These are phyloP conservation scores for Coniosporium apollinis DNA, from an alignment of 495 filamentous ascomycete genomes.

Conservation along the genomic window DNA sequence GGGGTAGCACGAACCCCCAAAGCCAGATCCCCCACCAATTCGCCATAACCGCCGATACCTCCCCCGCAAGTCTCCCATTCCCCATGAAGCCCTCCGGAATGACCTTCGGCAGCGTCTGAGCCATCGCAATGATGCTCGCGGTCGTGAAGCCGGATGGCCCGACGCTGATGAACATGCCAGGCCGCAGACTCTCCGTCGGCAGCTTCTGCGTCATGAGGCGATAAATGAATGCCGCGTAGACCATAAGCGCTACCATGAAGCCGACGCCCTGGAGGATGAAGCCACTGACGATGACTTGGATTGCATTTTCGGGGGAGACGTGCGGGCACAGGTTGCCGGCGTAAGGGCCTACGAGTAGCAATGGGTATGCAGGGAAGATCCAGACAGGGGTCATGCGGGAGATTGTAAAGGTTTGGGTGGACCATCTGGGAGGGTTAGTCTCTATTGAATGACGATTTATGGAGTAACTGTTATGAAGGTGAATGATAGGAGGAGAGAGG, in stretches of 20 bases:
- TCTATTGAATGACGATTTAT: too few relatives aligned
- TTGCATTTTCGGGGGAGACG: slow-evolving; percentile 21
- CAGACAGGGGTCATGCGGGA: slow-evolving; percentile 80
- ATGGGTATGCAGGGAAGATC: slow-evolving; percentile 82
- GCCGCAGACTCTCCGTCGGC: slow-evolving; percentile 55
- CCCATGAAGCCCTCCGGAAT: slow-evolving; percentile 44
- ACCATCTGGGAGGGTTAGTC: slow-evolving; percentile 45
- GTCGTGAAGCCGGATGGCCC: slow-evolving; percentile 69
- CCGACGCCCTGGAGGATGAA: slow-evolving; percentile 67
- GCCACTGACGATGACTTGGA: slow-evolving; percentile 54
- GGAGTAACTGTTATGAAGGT: too few relatives aligned
- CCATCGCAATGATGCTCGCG: slow-evolving; percentile 48
- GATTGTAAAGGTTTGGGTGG: slow-evolving; percentile 61
- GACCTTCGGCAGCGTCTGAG: slow-evolving; percentile 23
- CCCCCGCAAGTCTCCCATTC: slow-evolving; percentile 35
- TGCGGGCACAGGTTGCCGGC: slow-evolving; percentile 46
- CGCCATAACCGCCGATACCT: slow-evolving; percentile 35
- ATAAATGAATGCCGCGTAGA: slow-evolving; percentile 74
- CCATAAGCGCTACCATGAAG: slow-evolving; percentile 72
- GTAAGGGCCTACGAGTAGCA: slow-evolving; percentile 63
- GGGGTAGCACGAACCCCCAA: slow-evolving; percentile 39
- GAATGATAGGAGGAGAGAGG: slow-evolving; percentile 3
- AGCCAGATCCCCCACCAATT: slow-evolving; percentile 60
- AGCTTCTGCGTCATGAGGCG: slow-evolving; percentile 85
- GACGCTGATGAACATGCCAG: slow-evolving; percentile 74